phyloP scores from a whole-genome alignment of 1,139 yeast species.

The Kluyveromyces sp. region DNA sequence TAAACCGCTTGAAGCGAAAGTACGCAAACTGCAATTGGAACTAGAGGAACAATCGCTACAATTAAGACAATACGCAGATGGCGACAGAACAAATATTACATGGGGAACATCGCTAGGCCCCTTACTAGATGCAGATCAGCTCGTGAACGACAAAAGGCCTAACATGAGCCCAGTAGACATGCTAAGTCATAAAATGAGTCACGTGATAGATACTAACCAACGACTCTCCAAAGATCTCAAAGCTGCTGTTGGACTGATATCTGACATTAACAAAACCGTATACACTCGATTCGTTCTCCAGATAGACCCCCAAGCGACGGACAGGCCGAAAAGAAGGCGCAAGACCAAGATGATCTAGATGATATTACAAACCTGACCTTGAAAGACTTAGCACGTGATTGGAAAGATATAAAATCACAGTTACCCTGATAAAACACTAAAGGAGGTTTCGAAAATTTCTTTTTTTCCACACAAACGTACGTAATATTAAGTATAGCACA shows the following conservation, averaged over 20 bases:
- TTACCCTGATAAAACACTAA: conserved; percentile 6
- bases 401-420: conserved; percentile 15
- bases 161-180: background rate
- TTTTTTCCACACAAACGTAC: conserved; percentile 3
- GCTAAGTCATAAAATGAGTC: background rate
- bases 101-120: conserved; percentile 1
- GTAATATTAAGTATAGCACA: background rate
- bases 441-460: background rate
- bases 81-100: background rate
- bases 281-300: conserved; percentile 12
- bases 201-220: background rate
- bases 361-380: conserved; percentile 1
- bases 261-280: conserved; percentile 13
- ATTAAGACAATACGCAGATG: background rate
- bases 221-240: conserved; percentile 1
- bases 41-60: background rate
- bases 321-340: background rate
- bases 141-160: too few species aligned
- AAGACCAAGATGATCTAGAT: background rate
- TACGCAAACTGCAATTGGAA: background rate
- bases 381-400: conserved; percentile 16
- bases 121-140: too few species aligned
- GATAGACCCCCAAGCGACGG: background rate
- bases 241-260: conserved; percentile 5
- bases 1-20: background rate